A percentile compares a stretch with the other conserved stretches of the same genome.
These are phyloP conservation scores for Trichoderma arundinaceum DNA, from an alignment of 2,329 filamentous ascomycete species.

Conservation along the genomic window DNA sequence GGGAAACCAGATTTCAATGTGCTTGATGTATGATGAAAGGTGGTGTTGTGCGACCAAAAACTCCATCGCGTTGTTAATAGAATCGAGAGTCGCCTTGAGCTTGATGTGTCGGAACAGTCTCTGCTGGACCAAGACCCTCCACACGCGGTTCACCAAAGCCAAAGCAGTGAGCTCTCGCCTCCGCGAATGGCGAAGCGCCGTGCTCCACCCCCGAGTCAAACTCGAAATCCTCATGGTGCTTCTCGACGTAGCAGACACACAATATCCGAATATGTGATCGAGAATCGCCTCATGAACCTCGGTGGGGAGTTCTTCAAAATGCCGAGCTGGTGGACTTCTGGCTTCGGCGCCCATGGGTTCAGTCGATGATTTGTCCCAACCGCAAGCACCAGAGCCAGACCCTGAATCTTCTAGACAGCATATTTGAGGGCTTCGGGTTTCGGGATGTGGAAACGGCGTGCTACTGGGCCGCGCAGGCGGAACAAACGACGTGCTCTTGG, in stretches of 20 bases:
- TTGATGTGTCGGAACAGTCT: slow-evolving; percentile 78
- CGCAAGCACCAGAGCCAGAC: slow-evolving; percentile 33
- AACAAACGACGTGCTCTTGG: slow-evolving; percentile 48
- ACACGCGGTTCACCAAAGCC: slow-evolving; percentile 65
- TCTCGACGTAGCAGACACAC: slow-evolving; percentile 64
- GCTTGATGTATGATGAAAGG: slow-evolving; percentile 68
- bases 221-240: slow-evolving; percentile 60
- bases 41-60: slow-evolving; percentile 67
- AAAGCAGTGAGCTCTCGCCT: slow-evolving; percentile 70
- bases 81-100: slow-evolving; percentile 71
- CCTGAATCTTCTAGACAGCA: slow-evolving; percentile 39
- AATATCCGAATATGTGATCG: slow-evolving; percentile 73
- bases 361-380: slow-evolving; percentile 28
- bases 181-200: slow-evolving; percentile 68
- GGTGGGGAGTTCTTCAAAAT: slow-evolving; percentile 62
- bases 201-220: slow-evolving; percentile 65
- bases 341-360: slow-evolving; percentile 31
- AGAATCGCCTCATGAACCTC: slow-evolving; percentile 76
- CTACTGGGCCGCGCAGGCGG: slow-evolving; percentile 59
- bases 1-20: slow-evolving; percentile 79
- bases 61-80: slow-evolving; percentile 61
- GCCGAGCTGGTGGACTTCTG: slow-evolving; percentile 38
- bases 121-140: slow-evolving; percentile 72
- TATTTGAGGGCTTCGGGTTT: slow-evolving; percentile 49
- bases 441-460: slow-evolving; percentile 63